phyloP scores from a whole-genome alignment of 1,284 basidiomycete species.

The Irpex rosettiformis region DNA sequence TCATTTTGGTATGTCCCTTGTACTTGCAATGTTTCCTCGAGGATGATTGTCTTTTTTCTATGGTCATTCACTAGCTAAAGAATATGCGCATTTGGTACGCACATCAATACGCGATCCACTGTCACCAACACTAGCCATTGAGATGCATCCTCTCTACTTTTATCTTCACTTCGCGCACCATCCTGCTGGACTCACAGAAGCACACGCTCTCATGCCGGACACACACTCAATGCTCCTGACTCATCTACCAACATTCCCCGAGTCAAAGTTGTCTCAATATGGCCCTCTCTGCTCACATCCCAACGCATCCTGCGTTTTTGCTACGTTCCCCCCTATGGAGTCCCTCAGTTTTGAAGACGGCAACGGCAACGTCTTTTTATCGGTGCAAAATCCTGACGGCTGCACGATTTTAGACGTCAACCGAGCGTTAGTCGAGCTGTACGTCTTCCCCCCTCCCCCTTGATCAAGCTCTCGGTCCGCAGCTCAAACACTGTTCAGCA shows the following conservation, averaged over 20 bases:
- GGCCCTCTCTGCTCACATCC: constrained; percentile 30
- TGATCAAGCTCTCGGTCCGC: not conserved
- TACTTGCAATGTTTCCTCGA: not conserved
- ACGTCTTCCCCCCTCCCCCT: constrained; percentile 8
- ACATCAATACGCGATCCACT: constrained; percentile 16
- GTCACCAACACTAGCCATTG: constrained; percentile 17
- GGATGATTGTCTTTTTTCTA: not conserved
- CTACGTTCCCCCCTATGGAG: constrained; percentile 29
- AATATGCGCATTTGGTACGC: constrained; percentile 15
- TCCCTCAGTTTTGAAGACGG: constrained; percentile 24
- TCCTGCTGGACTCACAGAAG: constrained; percentile 1
- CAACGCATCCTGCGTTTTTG: constrained; percentile 30
- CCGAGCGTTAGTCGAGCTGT: constrained; percentile 30
- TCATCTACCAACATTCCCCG: constrained; percentile 31
- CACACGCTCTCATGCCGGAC: constrained; percentile 6
- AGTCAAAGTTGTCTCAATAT: constrained; percentile 27
- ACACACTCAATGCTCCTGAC: constrained; percentile 23
- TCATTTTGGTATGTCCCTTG: constrained; percentile 28
- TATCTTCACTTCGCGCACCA: constrained; percentile 30
- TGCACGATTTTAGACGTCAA: constrained; percentile 33
- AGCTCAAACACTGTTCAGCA: constrained; percentile 12
- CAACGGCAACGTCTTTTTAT: constrained; percentile 24
- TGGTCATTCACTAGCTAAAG: constrained; percentile 15
- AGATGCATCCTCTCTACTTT: constrained; percentile 30
- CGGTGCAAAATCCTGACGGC: constrained; percentile 30